Base-by-base conservation (phyloP, 2,329 filamentous ascomycete species). In the Microascus cirrosus region DNA sequence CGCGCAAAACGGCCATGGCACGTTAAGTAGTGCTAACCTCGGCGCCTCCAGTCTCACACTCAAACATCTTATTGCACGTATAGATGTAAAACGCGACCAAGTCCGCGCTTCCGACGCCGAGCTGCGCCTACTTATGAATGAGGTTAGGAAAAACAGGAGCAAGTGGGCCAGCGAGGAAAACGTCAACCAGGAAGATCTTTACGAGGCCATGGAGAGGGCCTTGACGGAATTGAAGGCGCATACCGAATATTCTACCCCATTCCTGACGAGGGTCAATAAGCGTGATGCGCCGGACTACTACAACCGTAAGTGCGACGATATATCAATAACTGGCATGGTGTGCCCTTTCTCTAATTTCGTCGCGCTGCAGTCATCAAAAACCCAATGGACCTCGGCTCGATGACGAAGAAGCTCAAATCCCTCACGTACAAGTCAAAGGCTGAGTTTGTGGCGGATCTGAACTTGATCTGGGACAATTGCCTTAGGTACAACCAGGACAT, bases 161-260 rank as follows among this genome's bases (percentile, higher is more conserved):
- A 99, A 99, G 74, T 99, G 94, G 94, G 93, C 94, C 3, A 97
- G 89, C 69, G 94, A 97, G 71, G 94, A 99, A 65, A 94, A 95
- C 64, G 87, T 99, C 61, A 93, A 94, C 60, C 94, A 99, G 72
- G 94, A 99, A 71, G 94, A 99, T 72, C 79, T 99, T 6, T 99
- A 99, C 69, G 94, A 99, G 74, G 90, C 94, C 12, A 80, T 94
- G 15, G 94, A 99, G 70, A 97, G 97, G 74, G 94, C 99, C 56
- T 79, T 99, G 66, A 95, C 92, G 67, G 93, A 97, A 70, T 83
- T 99, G 58, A 97, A 97, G 72, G 94, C 94, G 39, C 92, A 95
- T 75, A 96, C 91, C 1, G 94, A 99, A 71, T 95, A 96, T 71
- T 96, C 94, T 1, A 90, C 90, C n/a, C 91, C 94, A 1, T 99